These are phyloP conservation scores for Penicillium turbatum DNA, from an alignment of 495 filamentous ascomycete genomes.

Conservation along the genomic window DNA sequence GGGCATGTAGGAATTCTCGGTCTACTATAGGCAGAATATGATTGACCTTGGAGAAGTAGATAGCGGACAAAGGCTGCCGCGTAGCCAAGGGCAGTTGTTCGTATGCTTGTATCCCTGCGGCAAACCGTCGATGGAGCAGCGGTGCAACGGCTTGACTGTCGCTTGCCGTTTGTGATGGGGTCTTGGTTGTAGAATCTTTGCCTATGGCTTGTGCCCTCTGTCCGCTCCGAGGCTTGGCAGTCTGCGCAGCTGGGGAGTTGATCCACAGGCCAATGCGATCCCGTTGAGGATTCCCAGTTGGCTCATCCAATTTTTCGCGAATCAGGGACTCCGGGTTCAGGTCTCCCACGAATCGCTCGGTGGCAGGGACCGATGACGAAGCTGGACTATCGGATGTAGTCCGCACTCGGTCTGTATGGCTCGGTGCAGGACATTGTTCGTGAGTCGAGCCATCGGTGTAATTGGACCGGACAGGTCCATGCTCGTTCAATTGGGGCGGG, in stretches of 20 bases:
- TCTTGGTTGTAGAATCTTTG: slow-evolving; percentile 1
- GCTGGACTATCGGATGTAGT: slow-evolving; percentile 7
- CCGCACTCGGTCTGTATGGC: slow-evolving; percentile 1
- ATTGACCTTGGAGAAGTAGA: slow-evolving; percentile 36
- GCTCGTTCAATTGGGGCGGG: neutral
- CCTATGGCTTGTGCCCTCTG: neutral
- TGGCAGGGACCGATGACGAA: slow-evolving; percentile 13
- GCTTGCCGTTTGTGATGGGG: slow-evolving; percentile 4
- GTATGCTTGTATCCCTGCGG: slow-evolving; percentile 29
- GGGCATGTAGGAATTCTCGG: slow-evolving; percentile 19
- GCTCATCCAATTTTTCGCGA: slow-evolving; percentile 32
- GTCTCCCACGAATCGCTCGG: slow-evolving; percentile 45
- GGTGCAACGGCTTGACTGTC: slow-evolving; percentile 20
- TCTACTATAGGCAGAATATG: slow-evolving; percentile 39
- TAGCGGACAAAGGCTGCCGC: slow-evolving; percentile 20
- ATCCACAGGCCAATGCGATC: slow-evolving; percentile 46
- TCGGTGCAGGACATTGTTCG: neutral
- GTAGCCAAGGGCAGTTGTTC: slow-evolving; percentile 27
- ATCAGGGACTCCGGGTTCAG: slow-evolving; percentile 48
- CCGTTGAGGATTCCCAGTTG: slow-evolving; percentile 30
- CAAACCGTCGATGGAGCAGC: slow-evolving; percentile 28
- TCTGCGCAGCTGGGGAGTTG: slow-evolving; percentile 23
- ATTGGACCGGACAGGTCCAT: neutral
- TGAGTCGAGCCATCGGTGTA: neutral
- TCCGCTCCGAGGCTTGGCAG: neutral